Evolutionary conservation across 108 stramenopile species (phyloP).

Genomic region (Epipyxis sp.): DNA sequence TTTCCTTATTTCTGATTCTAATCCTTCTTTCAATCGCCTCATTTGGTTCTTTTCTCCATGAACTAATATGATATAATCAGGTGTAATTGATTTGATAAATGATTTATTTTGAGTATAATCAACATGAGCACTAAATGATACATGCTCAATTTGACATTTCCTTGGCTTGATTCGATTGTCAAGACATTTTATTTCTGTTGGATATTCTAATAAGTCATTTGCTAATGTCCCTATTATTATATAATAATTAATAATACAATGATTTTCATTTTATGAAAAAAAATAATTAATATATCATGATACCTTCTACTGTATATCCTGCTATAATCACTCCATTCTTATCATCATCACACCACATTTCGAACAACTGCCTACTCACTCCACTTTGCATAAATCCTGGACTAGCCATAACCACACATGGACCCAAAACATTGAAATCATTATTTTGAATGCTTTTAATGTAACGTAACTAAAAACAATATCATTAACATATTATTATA

Average conservation of each 20-base stretch:
- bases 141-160: slow-evolving; percentile 81
- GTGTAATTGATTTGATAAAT: slow-evolving; percentile 72
- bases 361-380: slow-evolving; percentile 87
- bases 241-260: too few relatives aligned
- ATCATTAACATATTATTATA: too few relatives aligned
- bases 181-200: slow-evolving; percentile 88
- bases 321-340: slow-evolving; percentile 94
- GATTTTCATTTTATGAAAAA: too few relatives aligned
- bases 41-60: slow-evolving; percentile 97
- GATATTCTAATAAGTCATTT: slow-evolving; percentile 84
- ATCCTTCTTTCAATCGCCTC: slow-evolving; percentile 75
- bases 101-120: slow-evolving; percentile 91
- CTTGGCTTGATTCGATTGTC: slow-evolving; percentile 80
- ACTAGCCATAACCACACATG: slow-evolving; percentile 90
- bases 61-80: slow-evolving; percentile 90
- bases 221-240: slow-evolving; percentile 98
- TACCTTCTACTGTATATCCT: slow-evolving; percentile 95
- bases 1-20: slow-evolving; percentile 66
- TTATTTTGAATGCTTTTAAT: slow-evolving; percentile 69
- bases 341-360: slow-evolving; percentile 90
- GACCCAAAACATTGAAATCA: slow-evolving; percentile 78
- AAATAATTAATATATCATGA: too few relatives aligned
- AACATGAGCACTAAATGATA: slow-evolving; percentile 95
- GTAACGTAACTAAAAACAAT: too few relatives aligned
- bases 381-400: slow-evolving; percentile 98